Evolutionary conservation across 192 early-diverging fungal genomes (phyloP), one percentile per base, ranked within the genome.

Genomic region (Helicostylum pulchrum): DNA sequence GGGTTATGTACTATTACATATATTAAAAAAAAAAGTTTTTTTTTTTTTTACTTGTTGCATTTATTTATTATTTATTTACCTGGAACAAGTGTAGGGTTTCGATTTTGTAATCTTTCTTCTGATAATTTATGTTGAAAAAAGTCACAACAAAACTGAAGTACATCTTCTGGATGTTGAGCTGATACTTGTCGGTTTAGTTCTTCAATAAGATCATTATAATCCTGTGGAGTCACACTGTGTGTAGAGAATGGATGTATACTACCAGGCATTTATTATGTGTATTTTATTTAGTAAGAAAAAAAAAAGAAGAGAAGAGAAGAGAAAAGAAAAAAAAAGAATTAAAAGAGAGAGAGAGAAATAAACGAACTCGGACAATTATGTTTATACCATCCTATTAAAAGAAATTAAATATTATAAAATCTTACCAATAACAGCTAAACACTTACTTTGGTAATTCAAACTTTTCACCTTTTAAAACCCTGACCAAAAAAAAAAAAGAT

Each of bases 381-480:
- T 15, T 49, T 48, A 46, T 47, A 56, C 43, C 23, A 32, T 44
- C 44, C 49, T 55, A 47, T 7, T 2, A 45, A 44, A 19, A 23
- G 26, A 48, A 17, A 17, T 7, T 32, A 54, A 34, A 48, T 5
- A 48, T 48, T 48, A 19, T 17, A 48, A 48, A 19, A 17, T 4
- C 46, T 48, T 19, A 48, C 34, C 12, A 26, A 20, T 42, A 10
- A 26, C 2, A 26, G 26, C 26, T 47, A 12, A 14, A 14, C 10
- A 53, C 62, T 53, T 70, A 70, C 55, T 67, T 64, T 76, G 88
- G 88, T n/a, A 90, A 75, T 68, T 85, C 82, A 59, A 90, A 90
- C 63, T 83, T 85, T 56, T 85, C 76, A 21, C 88, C 88, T 61
- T 85, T 80, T 73, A 88, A 65, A 34, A 90, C 88, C 69, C 85